Base-by-base conservation (phyloP, 2,329 filamentous ascomycete genomes). In the Aspergillus sp. region DNA sequence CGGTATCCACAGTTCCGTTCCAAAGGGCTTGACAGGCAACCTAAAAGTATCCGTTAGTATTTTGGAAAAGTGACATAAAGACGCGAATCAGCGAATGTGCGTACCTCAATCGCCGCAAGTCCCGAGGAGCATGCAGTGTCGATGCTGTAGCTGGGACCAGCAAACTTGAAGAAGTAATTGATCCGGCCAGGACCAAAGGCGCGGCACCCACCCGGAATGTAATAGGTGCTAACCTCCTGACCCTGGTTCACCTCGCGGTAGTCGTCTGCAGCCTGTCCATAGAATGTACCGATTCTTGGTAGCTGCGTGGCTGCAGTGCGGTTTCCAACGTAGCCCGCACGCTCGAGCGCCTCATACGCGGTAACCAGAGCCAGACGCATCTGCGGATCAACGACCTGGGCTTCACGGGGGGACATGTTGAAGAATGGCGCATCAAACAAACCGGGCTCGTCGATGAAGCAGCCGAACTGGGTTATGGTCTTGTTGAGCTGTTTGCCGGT, bases 301-400 rank as follows among this genome's bases (percentile, higher is more conserved):
- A 80, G 72, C 63, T 83, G 81, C 3, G 85, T 88, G 0, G 86
- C 88, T 0, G 85, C 80, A 0, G 86, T 89, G 38, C 87, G 79
- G 72, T 89, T 87, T 0, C 86, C 84, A 7, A 89, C 85, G 66
- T 89, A 67, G 88, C 89, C 90, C 20, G 87, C 85, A 84, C 88
- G 88, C 70, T 95, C 90, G 43, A 93, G 78, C 0, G 90, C 89
- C 68, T 93, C 89, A 65, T 91, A 93, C 0, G 89, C 88, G 1
- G 89, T 91, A 9, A 86, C 83, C 17, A 93, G 75, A 3, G 88
- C 87, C 59, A 93, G 79, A 63, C 90, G 83, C 67, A 91, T 89
- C 85, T 89, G 89, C 0, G 90, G 90, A 70, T 93, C 89, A 0
- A 87, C 91, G 2, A 11, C 9, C 69, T 91, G 5, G 43, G 45